A percentile compares a stretch with the other conserved stretches of the same genome.
These are phyloP conservation scores for Microthlaspi erraticum DNA, from an alignment of 345 rosid genomes.

Conservation along the genomic window DNA sequence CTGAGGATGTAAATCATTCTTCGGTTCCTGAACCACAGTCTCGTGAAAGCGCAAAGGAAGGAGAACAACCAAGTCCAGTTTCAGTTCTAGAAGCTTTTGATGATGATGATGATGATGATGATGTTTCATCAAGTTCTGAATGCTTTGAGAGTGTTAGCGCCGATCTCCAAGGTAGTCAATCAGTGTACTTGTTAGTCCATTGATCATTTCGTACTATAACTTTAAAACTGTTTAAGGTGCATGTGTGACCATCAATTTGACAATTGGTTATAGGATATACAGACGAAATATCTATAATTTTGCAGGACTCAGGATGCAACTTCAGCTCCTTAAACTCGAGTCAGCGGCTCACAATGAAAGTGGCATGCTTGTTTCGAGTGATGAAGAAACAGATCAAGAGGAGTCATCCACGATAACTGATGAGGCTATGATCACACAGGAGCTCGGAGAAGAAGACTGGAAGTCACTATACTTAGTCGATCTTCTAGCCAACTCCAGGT, in stretches of 20 bases:
- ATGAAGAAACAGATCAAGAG: slow-evolving; percentile 62
- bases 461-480: slow-evolving; percentile 59
- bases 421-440: slow-evolving; percentile 40
- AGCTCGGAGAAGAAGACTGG: slow-evolving; percentile 50
- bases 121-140: slow-evolving; percentile 79
- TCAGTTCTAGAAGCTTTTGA: slow-evolving; percentile 88
- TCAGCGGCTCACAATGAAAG: slow-evolving; percentile 75
- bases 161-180: slow-evolving; percentile 77
- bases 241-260: slow-evolving; percentile 13
- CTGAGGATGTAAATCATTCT: slow-evolving; percentile 47
- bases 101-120: slow-evolving; percentile 77
- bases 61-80: slow-evolving; percentile 94
- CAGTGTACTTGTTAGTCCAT: not conserved
- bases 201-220: not conserved
- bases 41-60: slow-evolving; percentile 69
- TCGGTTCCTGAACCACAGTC: slow-evolving; percentile 57
- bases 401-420: slow-evolving; percentile 44
- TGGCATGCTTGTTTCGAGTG: slow-evolving; percentile 64
- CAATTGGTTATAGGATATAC: not conserved
- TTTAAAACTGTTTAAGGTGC: not conserved
- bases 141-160: slow-evolving; percentile 94
- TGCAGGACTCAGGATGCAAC: slow-evolving; percentile 92
- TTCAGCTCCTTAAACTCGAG: slow-evolving; percentile 81
- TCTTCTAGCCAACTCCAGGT: slow-evolving; percentile 58
- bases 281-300: not conserved